phyloP scores from a whole-genome alignment of 805 yeast genomes.

The Tetrapisispora fleetii region DNA sequence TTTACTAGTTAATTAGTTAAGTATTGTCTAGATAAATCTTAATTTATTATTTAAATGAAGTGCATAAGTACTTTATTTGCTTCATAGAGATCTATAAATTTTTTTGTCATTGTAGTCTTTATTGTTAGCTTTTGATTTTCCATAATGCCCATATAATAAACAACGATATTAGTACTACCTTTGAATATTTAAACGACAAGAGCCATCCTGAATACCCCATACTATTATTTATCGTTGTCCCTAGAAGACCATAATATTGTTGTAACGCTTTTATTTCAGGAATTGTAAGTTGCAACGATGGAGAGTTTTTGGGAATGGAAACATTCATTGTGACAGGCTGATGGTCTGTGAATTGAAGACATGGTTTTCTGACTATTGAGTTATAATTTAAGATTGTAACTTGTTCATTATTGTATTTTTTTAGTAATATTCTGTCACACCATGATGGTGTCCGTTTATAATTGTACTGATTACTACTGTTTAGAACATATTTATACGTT shows the following conservation, averaged over 20 bases:
- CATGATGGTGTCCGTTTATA: conserved; percentile 67
- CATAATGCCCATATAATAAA: background rate
- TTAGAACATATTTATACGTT: conserved; percentile 58
- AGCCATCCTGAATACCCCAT: conserved; percentile 25
- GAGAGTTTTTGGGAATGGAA: conserved; percentile 31
- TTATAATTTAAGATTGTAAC: conserved; percentile 36
- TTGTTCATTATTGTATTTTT: conserved; percentile 29
- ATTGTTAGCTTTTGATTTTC: background rate
- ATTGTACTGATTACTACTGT: conserved; percentile 37
- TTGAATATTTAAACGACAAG: conserved; percentile 1
- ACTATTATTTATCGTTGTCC: conserved; percentile 11
- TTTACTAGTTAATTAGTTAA: too few species aligned
- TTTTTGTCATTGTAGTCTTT: too few species aligned
- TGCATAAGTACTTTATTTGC: too few species aligned
- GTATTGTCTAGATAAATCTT: too few species aligned
- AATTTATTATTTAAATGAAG: too few species aligned
- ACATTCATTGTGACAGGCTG: conserved; percentile 58
- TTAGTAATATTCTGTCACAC: conserved; percentile 78
- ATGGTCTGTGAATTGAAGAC: conserved; percentile 61
- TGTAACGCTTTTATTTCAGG: background rate
- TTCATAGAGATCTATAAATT: too few species aligned
- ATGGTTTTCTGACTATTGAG: conserved; percentile 32
- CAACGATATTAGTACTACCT: background rate
- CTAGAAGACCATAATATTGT: background rate
- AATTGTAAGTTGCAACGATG: background rate